Conservation (phyloP, 2,329 filamentous ascomycete genomes). For the Cordyceps tenuipes region DNA sequence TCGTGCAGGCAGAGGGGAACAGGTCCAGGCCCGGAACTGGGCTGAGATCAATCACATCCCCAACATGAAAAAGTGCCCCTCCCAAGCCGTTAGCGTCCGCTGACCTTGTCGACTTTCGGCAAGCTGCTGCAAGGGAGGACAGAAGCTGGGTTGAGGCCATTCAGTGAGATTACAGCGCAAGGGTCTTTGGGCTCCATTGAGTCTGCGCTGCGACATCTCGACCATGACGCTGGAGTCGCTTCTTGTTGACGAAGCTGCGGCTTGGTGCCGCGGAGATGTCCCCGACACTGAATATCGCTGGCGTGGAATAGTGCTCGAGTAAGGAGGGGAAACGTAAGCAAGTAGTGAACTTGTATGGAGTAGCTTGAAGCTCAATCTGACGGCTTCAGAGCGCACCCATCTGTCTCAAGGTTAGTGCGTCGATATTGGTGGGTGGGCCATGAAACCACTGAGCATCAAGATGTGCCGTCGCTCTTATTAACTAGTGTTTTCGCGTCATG, state of each 20-base stretch:
- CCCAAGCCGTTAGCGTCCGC: slow-evolving; percentile 1
- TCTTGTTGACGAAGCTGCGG: neutral
- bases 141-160: neutral
- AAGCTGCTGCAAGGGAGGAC: neutral
- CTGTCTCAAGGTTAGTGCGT: neutral
- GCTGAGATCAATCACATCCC: neutral
- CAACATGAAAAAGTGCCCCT: neutral
- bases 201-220: neutral
- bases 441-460: neutral
- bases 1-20: neutral
- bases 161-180: neutral
- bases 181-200: neutral
- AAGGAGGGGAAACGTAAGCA: neutral
- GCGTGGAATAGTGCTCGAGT: neutral
- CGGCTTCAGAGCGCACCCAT: neutral
- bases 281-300: neutral
- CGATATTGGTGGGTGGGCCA: neutral
- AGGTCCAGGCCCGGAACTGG: neutral
- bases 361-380: neutral
- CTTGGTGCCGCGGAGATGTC: neutral
- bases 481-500: neutral
- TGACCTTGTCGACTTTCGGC: neutral
- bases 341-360: neutral
- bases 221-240: neutral
- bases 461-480: neutral